phyloP scores from a whole-genome alignment of 306 rosid species.

The Fragaria nilgerrensis region DNA sequence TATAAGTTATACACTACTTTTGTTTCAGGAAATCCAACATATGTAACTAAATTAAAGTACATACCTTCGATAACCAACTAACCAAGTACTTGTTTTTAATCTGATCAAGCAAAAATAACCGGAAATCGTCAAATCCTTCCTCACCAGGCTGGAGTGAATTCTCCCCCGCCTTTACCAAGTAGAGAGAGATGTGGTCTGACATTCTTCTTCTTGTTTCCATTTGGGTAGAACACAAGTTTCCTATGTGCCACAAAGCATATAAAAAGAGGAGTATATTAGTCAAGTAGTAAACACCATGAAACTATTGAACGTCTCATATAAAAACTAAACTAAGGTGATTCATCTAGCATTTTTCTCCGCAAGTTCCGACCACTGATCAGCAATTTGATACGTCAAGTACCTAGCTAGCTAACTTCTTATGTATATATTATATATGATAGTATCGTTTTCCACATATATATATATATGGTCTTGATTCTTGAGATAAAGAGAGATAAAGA shows the following conservation, averaged over 20 bases:
- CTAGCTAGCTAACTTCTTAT: neutral
- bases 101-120: neutral
- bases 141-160: neutral
- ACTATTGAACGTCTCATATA: too few relatives aligned
- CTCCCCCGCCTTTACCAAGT: too few relatives aligned
- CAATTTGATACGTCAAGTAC: too few relatives aligned
- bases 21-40: neutral
- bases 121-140: slow-evolving; percentile 31
- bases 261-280: too few relatives aligned
- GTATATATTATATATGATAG: too few relatives aligned
- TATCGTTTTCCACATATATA: too few relatives aligned
- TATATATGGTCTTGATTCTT: too few relatives aligned
- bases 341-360: too few relatives aligned
- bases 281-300: too few relatives aligned
- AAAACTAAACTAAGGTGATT: too few relatives aligned
- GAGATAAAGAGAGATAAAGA: neutral
- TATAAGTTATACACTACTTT: neutral
- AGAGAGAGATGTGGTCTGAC: slow-evolving; percentile 20
- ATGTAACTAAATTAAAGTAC: neutral
- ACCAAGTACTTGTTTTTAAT: neutral
- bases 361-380: too few relatives aligned
- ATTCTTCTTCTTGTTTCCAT: slow-evolving; percentile 49
- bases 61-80: neutral
- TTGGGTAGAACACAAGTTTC: slow-evolving; percentile 49
- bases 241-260: slow-evolving; percentile 13